Percentiles rank a stretch among this genome's conserved stretches.
phyloP scores from a whole-genome alignment of 257 asterid genomes.

The Galeopsis tetrahit region DNA sequence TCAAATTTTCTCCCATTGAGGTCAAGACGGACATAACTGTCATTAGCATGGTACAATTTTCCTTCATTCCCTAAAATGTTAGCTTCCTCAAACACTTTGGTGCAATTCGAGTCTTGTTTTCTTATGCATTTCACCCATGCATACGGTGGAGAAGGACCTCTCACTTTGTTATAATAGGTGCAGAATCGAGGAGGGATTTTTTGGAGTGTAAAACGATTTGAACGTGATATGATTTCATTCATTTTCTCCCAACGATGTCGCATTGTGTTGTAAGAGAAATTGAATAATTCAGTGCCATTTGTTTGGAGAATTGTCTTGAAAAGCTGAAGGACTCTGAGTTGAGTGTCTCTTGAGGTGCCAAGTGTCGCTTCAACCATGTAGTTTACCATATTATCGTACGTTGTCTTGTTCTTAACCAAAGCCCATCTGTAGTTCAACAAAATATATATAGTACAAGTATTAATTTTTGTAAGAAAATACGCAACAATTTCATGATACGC shows the following conservation, averaged over 20 bases:
- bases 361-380: conserved; percentile 43
- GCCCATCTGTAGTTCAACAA: conserved; percentile 61
- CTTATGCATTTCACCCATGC: conserved; percentile 43
- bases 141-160: conserved; percentile 71
- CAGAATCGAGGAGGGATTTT: conserved; percentile 56
- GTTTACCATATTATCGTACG: conserved; percentile 42
- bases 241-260: conserved; percentile 58
- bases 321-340: conserved; percentile 65
- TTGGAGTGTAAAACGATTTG: conserved; percentile 56
- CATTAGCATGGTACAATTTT: conserved; percentile 1
- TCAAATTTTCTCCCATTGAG: conserved; percentile 25
- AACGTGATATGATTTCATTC: conserved; percentile 41
- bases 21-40: conserved; percentile 38
- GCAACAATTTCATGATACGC: too few species aligned
- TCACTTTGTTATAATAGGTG: conserved; percentile 49
- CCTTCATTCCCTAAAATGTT: conserved; percentile 35
- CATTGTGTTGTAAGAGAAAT: conserved; percentile 56
- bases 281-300: conserved; percentile 48
- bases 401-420: conserved; percentile 52
- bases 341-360: conserved; percentile 64
- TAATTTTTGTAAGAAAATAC: too few species aligned
- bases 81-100: conserved; percentile 20
- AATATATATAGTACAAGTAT: background rate
- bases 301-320: conserved; percentile 46
- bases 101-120: conserved; percentile 36